phyloP scores from a whole-genome alignment of 2,329 filamentous ascomycete species.

The Phialophora expanda region DNA sequence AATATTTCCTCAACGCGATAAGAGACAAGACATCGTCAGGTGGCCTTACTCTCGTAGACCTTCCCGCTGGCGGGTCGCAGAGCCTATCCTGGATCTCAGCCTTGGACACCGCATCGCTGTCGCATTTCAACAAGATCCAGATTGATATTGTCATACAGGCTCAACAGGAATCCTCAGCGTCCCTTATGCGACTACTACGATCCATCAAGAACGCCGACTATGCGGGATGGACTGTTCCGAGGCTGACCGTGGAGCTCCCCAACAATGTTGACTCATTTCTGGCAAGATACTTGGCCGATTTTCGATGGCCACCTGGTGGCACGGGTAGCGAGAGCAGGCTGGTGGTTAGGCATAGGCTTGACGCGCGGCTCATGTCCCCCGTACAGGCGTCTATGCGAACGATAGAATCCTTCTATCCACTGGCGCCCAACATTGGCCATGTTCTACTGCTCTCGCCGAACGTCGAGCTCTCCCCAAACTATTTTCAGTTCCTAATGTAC shows the following conservation, averaged over 20 bases:
- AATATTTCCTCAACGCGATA: constrained; percentile 68
- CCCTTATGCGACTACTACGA: constrained; percentile 65
- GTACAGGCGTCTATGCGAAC: constrained; percentile 76
- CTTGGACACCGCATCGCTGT: constrained; percentile 51
- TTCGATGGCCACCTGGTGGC: constrained; percentile 69
- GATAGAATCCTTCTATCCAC: constrained; percentile 86
- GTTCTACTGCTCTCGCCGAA: constrained; percentile 85
- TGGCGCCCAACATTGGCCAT: constrained; percentile 67
- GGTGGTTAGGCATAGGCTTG: constrained; percentile 75
- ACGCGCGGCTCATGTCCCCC: constrained; percentile 62
- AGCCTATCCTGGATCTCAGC: constrained; percentile 73
- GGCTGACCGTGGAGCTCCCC: constrained; percentile 84
- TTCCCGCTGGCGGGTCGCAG: constrained; percentile 68
- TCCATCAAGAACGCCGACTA: constrained; percentile 80
- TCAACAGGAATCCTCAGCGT: constrained; percentile 36
- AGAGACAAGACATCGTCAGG: constrained; percentile 60
- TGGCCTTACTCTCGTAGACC: constrained; percentile 70
- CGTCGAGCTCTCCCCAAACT: constrained; percentile 77
- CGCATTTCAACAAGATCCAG: constrained; percentile 76
- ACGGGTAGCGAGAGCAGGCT: constrained; percentile 58
- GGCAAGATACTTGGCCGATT: constrained; percentile 65
- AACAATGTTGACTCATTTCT: constrained; percentile 69
- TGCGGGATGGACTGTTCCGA: constrained; percentile 69
- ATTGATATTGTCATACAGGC: constrained; percentile 87
- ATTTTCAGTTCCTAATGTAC: constrained; percentile 86